phyloP scores from a whole-genome alignment of 768 basidiomycete genomes.

The Russula olivacea region DNA sequence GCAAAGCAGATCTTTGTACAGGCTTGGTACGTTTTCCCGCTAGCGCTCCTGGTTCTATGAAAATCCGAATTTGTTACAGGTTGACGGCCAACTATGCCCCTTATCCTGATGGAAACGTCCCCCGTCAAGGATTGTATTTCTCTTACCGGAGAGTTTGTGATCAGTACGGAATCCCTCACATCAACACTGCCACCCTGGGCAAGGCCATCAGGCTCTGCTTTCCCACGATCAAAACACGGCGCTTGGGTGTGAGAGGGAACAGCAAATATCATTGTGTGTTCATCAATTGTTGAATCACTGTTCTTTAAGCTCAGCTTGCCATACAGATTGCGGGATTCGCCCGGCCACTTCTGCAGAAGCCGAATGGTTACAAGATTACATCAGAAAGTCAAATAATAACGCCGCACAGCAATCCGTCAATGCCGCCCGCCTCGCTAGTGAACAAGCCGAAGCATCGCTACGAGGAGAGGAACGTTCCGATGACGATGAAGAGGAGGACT shows the following conservation, averaged over 20 bases:
- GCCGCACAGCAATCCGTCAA: conserved; percentile 71
- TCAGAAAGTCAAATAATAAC: conserved; percentile 84
- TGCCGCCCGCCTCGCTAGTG: conserved; percentile 65
- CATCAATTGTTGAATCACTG: conserved; percentile 29
- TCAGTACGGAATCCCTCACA: conserved; percentile 88
- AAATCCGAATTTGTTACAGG: conserved; percentile 40
- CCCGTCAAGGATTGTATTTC: conserved; percentile 89
- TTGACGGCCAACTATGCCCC: conserved; percentile 84
- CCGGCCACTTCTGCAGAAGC: conserved; percentile 88
- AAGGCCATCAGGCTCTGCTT: conserved; percentile 93
- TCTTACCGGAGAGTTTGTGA: conserved; percentile 89
- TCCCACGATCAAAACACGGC: conserved; percentile 91
- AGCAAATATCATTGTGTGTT: conserved; percentile 91
- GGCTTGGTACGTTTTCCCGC: conserved; percentile 61
- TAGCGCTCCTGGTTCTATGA: conserved; percentile 3
- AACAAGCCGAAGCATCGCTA: conserved; percentile 54
- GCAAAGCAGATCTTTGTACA: conserved; percentile 92
- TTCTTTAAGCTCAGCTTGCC: conserved; percentile 24
- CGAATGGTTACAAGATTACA: conserved; percentile 88
- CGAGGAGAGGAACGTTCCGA: conserved; percentile 69
- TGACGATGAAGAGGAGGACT: conserved; percentile 85
- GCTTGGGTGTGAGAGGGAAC: conserved; percentile 88
- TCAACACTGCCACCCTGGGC: conserved; percentile 93
- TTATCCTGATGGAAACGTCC: conserved; percentile 89
- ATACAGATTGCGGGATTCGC: conserved; percentile 83